These are phyloP conservation scores for Vittaforma corneae DNA, from an alignment of 371 early-diverging fungal species.

Conservation along the genomic window DNA sequence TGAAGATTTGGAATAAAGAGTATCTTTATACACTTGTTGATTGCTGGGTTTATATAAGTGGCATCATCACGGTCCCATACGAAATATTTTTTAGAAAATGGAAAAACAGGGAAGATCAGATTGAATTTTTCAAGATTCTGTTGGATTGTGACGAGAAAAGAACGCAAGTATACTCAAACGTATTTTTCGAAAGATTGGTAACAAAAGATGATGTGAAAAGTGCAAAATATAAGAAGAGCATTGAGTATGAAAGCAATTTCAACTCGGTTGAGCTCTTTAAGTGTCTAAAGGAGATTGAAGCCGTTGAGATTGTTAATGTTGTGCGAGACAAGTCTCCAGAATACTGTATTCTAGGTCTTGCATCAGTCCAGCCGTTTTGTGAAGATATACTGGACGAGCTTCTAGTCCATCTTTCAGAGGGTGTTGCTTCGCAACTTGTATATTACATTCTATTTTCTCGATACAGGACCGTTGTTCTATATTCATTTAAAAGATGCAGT, in stretches of 20 bases:
- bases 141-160: constrained; percentile 36
- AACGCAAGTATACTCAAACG: constrained; percentile 36
- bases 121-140: constrained; percentile 35
- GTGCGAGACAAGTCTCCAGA: constrained; percentile 37
- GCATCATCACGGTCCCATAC: constrained; percentile 51
- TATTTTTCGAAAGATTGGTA: constrained; percentile 38
- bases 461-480: constrained; percentile 13
- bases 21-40: constrained; percentile 43
- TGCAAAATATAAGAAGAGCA: constrained; percentile 30
- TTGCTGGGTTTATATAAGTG: constrained; percentile 39
- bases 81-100: constrained; percentile 47
- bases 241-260: constrained; percentile 39
- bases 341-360: constrained; percentile 41
- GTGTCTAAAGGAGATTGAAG: constrained; percentile 20
- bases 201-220: constrained; percentile 28
- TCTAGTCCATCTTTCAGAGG: constrained; percentile 19
- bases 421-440: constrained; percentile 25
- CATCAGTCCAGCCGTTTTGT: constrained; percentile 30
- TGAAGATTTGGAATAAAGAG: constrained; percentile 32
- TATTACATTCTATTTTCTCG: constrained; percentile 38
- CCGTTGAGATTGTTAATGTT: constrained; percentile 21
- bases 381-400: constrained; percentile 32
- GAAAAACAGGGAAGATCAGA: constrained; percentile 38
- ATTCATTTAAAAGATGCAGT: background rate
- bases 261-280: constrained; percentile 51